Conservation (phyloP, 2,329 filamentous ascomycete species). For the Neonectria coccinea region DNA sequence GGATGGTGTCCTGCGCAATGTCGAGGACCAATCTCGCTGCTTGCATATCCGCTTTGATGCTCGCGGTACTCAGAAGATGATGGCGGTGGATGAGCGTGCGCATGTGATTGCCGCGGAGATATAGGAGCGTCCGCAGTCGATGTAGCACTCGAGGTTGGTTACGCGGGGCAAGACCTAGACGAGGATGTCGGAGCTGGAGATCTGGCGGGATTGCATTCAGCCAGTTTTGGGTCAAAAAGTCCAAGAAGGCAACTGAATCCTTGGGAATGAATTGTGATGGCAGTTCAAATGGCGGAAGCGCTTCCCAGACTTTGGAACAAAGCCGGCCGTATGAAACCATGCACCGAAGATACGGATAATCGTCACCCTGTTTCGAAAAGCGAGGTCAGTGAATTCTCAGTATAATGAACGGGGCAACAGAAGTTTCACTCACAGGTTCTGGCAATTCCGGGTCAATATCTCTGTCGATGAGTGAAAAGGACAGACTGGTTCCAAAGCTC, state of each 20-base stretch:
- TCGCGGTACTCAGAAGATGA: constrained; percentile 53
- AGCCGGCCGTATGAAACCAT: constrained; percentile 62
- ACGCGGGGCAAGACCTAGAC: constrained; percentile 49
- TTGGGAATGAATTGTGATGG: constrained; percentile 50
- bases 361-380: constrained; percentile 41
- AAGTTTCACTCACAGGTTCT: constrained; percentile 50
- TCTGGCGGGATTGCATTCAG: constrained; percentile 58
- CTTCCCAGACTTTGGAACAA: constrained; percentile 60
- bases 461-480: constrained; percentile 60
- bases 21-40: constrained; percentile 54
- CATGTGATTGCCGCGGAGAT: constrained; percentile 59
- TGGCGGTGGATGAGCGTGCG: constrained; percentile 59
- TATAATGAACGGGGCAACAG: background rate
- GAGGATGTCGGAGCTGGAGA: constrained; percentile 53
- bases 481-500: constrained; percentile 64
- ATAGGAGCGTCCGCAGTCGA: constrained; percentile 56
- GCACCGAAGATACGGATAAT: constrained; percentile 57
- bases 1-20: constrained; percentile 45
- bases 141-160: constrained; percentile 53
- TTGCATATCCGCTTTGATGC: constrained; percentile 51
- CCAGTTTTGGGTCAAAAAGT: constrained; percentile 59
- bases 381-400: background rate
- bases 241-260: constrained; percentile 55
- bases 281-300: constrained; percentile 54
- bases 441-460: constrained; percentile 63